Base-by-base conservation (phyloP, 257 asterid genomes). In the Agastache rugosa region DNA sequence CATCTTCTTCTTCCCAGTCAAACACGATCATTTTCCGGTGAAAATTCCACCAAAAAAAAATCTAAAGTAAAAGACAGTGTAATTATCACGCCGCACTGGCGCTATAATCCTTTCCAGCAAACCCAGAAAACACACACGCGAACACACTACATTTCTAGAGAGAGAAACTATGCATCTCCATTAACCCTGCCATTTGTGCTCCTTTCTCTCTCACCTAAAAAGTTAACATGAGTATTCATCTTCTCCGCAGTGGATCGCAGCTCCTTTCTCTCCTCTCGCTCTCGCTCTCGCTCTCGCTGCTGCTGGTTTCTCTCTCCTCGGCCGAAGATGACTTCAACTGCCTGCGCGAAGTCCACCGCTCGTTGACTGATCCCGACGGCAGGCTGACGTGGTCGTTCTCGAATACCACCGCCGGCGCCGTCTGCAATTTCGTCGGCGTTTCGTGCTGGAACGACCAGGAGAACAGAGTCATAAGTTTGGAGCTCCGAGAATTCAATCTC, bases 371-470 rank as follows among this genome's bases (percentile, higher is more conserved):
- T 72, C 93, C 92, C 6, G 41, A 63, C 0, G 84, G 69, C 56
- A 80, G 20, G 61, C 87, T 90, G 54, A 25, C 87, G 0, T 90
- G 96, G 96, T 50, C 23, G 17, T 83, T 90, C 63, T 45, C 86
- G 8, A 87, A 87, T 75, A 61, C 77, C 17, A 60, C 91, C 3
- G 80, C 48, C 4, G 88, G 87, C 5, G 86, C 83, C 67, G 83
- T 88, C 55, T 90, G 96, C 80, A 74, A 19, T 1, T 81, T 86
- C 65, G 42, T 14, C 4, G 96, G 96, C 7, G 90, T 82, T 7
- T 39, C 87, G n/a, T 90, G 96, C 73, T 90, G 96, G 96, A 90
- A 90, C 79, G 86, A 85, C 25, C 84, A 77, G 10, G 93, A 90
- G 34, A 88, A 85, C 54, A 77, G 87, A 44, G 74, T 90, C 0